Base-by-base conservation (phyloP, 352 stramenopile species). In the Phytopythium cucurbitacearum region DNA sequence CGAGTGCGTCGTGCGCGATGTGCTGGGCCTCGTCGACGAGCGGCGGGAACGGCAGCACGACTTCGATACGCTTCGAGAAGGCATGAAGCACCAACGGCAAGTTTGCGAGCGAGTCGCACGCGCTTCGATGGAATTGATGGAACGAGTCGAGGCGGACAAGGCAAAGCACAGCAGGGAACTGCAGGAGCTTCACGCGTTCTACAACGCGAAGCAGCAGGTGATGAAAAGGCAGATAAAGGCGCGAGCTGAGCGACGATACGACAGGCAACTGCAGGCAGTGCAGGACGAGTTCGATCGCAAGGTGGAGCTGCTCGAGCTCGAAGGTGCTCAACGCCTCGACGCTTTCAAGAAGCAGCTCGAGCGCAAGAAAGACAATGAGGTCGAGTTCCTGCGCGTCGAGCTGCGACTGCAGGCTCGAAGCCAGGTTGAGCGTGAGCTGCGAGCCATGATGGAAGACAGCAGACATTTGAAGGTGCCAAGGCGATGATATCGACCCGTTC, bases 381-480 rank as follows among this genome's bases (percentile, higher is more conserved):
- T 83, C 7, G 61, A 80, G 64, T 76, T 62, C 53, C 46, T 72
- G 46, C 53, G 65, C 34, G 56, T 69, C 7, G 69, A 74, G 41
- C 51, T 69, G 45, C 70, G 62, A 5, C 51, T 80, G 32, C 64
- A 80, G 33, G 42, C 78, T 21, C 58, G 56, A 40, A 64, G 48
- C 15, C 69, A 80, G 53, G 52, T 72, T 7, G 67, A 64, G 4
- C 48, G 65, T 42, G 63, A 73, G 48, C 60, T 56, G 10, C 21
- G 37, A 21, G 40, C 48, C 3, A 15, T 62, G 12, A 21, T 62
- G 15, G 12, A 50, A 28, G 21, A 28, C 2, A 28, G 2, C 21
- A 28, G 21, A 2, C 21, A 28, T 28, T 28, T 28, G 21, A 28
- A 28, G 21, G 21, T 28, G 21, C 2, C 21, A 28, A 28, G 21